Conservation (phyloP, 345 rosid species). For the Gossypium australe region DNA sequence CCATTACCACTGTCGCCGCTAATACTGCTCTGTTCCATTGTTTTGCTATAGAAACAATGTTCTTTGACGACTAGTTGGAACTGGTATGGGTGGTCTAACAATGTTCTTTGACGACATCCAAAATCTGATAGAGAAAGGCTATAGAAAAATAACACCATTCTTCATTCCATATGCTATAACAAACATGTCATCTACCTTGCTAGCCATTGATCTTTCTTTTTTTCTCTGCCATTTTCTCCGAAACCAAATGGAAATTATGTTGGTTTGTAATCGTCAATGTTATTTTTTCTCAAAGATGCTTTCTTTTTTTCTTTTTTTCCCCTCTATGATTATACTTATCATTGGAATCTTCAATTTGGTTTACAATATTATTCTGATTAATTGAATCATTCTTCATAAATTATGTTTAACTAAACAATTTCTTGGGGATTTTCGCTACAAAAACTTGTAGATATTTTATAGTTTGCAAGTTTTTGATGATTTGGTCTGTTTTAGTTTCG, state of each 20-base stretch:
- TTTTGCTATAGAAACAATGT: too few relatives aligned
- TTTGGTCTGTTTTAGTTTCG: not conserved
- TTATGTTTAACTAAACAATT: not conserved
- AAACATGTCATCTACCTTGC: conserved; percentile 94
- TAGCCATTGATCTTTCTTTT: conserved; percentile 61
- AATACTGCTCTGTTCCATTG: too few relatives aligned
- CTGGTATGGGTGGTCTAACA: conserved; percentile 96
- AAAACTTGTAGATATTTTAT: not conserved
- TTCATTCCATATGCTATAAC: conserved; percentile 96
- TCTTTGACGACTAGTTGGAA: conserved; percentile 54
- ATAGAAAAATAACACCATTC: conserved; percentile 85
- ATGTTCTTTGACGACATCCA: conserved; percentile 84
- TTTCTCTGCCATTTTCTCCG: not conserved
- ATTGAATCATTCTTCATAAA: not conserved
- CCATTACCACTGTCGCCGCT: too few relatives aligned
- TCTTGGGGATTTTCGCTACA: not conserved
- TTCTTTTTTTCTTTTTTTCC: not conserved
- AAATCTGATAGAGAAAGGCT: conserved; percentile 80
- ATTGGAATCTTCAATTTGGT: not conserved
- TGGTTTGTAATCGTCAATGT: not conserved
- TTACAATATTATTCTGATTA: not conserved
- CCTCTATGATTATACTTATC: not conserved
- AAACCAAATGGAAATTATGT: not conserved
- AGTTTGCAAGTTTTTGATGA: not conserved
- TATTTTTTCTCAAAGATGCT: not conserved